Percentiles rank a stretch among this genome's conserved stretches.
phyloP scores from a whole-genome alignment of 306 rosid genomes.

The Lablab purpureus region DNA sequence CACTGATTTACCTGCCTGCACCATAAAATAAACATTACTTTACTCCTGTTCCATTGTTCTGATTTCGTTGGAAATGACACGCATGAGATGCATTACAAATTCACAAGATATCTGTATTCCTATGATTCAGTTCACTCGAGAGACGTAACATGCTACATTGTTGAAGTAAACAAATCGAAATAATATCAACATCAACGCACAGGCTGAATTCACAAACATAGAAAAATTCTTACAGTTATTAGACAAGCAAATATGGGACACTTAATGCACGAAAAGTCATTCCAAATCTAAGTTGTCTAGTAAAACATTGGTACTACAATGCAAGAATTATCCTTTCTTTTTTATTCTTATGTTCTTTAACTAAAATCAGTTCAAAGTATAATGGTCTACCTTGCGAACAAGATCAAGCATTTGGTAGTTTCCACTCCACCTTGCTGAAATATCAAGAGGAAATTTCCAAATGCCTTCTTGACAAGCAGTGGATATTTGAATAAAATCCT shows the following conservation, averaged over 20 bases:
- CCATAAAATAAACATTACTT: conserved; percentile 27
- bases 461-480: conserved; percentile 83
- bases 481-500: conserved; percentile 77
- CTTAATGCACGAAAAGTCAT: conserved; percentile 12
- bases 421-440: conserved; percentile 93
- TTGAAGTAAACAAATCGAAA: conserved; percentile 13
- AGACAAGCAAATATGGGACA: conserved; percentile 18
- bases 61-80: conserved; percentile 28
- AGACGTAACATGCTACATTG: conserved; percentile 10
- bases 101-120: conserved; percentile 26
- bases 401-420: conserved; percentile 95
- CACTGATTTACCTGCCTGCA: conserved; percentile 88
- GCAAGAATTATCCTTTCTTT: background rate
- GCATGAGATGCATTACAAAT: conserved; percentile 24
- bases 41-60: conserved; percentile 32
- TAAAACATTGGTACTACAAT: conserved; percentile 19
- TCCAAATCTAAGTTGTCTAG: conserved; percentile 21
- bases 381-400: conserved; percentile 73
- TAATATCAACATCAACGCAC: conserved; percentile 31
- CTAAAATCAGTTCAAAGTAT: conserved; percentile 23
- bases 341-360: conserved; percentile 35
- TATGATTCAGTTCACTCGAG: conserved; percentile 7
- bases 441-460: conserved; percentile 94
- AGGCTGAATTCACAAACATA: conserved; percentile 3
- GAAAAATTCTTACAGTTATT: conserved; percentile 13